Evolutionary conservation across 164 flowering plant genomes (phyloP), one percentile per base, ranked within the genome.

Genomic region (Nelumbo lutea): DNA sequence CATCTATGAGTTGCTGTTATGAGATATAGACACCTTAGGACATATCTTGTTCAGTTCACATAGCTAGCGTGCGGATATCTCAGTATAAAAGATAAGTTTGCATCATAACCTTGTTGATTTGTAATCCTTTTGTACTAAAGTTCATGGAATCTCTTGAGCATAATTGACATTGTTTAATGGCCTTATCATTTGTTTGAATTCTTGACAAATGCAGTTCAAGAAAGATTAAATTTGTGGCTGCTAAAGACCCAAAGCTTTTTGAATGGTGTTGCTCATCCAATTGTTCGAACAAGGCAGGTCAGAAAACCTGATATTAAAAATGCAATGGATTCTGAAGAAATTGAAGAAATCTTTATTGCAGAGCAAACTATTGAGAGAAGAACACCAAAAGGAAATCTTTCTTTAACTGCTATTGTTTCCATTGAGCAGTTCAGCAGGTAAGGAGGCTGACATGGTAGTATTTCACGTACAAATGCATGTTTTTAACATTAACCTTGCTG

Each of bases 391-490:
- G 97, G 98, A 42, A 73, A 70, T 72, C 89, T 91, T 69, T 95
- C 98, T 58, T 71, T 83, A 53, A 89, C 90, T 73, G 87, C 97
- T 72, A 81, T 88, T 65, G 73, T 85, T 64, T 90, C 97, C 27
- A 85, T 95, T 77, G 97, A 95, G 80, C 99, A 95, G 79, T 90
- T 95, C 80, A 92, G 97, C 87, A 85, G 98, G 98, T 95, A 78
- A 80, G 47, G 42, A 47, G 66, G 50, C 67, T 75, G 39, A 44
- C 15, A 65, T 38, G 63, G 62, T 55, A 62, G 47, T 38, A 51
- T 57, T 68, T 71, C 9, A 42, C 3, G 56, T 15, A 52, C 14
- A 52, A 1, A 52, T 4, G 3, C 13, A 3, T 47, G 15, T 70
- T 42, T 67, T 69, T 47, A 59, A 45, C 5, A n/a, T 13, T 66